Conservation (phyloP, 768 basidiomycete species). For the Vishniacozyma victoriae region DNA sequence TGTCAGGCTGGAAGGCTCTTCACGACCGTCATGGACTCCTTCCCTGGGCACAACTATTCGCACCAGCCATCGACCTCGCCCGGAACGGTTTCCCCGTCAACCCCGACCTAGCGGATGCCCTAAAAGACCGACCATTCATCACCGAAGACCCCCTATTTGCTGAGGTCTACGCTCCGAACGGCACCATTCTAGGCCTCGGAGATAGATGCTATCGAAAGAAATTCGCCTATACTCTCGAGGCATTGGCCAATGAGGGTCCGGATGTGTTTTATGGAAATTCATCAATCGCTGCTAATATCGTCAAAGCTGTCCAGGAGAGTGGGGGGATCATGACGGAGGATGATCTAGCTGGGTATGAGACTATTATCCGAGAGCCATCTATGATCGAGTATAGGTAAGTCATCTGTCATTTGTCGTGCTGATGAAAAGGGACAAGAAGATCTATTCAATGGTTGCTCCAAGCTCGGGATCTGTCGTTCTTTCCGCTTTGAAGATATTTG, state of each 20-base stretch:
- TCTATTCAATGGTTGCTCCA: constrained; percentile 49
- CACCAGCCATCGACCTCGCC: constrained; percentile 39
- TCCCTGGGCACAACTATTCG: constrained; percentile 35
- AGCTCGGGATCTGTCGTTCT: constrained; percentile 48
- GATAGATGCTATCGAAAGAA: constrained; percentile 21
- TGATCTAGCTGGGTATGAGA: constrained; percentile 28
- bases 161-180: constrained; percentile 29
- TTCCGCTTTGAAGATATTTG: constrained; percentile 48
- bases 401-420: background rate
- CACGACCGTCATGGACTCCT: constrained; percentile 32
- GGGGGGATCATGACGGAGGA: constrained; percentile 30
- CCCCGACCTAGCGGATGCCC: constrained; percentile 25
- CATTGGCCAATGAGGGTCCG: constrained; percentile 13
- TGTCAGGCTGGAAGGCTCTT: constrained; percentile 26
- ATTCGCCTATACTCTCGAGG: constrained; percentile 28
- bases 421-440: constrained; percentile 17
- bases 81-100: constrained; percentile 42
- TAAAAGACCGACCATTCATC: constrained; percentile 13
- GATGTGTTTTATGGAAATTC: constrained; percentile 18
- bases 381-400: constrained; percentile 34
- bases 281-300: constrained; percentile 19
- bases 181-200: constrained; percentile 23
- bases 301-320: constrained; percentile 13
- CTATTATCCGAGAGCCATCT: constrained; percentile 19
- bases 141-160: constrained; percentile 18